Percentiles rank a stretch among this genome's conserved stretches.
Conservation (phyloP, 2,329 filamentous ascomycete genomes). For the Hymenoscyphus albidus region DNA sequence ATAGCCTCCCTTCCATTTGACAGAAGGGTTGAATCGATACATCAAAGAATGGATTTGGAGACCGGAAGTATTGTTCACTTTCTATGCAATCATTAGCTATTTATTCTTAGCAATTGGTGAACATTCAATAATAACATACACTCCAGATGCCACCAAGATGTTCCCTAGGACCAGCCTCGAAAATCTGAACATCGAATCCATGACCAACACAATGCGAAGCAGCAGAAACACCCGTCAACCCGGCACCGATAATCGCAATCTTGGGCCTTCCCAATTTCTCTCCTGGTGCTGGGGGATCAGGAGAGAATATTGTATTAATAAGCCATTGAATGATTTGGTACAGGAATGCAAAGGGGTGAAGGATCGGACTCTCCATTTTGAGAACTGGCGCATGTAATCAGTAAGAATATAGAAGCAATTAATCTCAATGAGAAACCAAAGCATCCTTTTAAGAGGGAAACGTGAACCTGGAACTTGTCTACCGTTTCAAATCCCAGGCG, state of each 20-base stretch:
- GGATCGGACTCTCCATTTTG: constrained; percentile 37
- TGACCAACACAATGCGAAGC: constrained; percentile 81
- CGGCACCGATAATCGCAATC: constrained; percentile 66
- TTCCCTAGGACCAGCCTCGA: constrained; percentile 65
- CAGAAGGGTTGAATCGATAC: constrained; percentile 82
- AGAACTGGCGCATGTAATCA: not conserved
- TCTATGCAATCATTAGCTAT: constrained; percentile 40
- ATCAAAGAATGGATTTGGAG: constrained; percentile 82
- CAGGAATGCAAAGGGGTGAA: constrained; percentile 56
- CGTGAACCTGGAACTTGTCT: not conserved
- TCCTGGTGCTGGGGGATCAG: constrained; percentile 60
- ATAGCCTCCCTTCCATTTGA: constrained; percentile 72
- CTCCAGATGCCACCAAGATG: constrained; percentile 78
- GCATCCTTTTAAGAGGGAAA: not conserved
- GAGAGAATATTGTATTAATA: constrained; percentile 62
- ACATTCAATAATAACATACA: constrained; percentile 42
- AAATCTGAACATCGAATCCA: constrained; percentile 77
- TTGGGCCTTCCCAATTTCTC: constrained; percentile 57
- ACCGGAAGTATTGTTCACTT: constrained; percentile 76
- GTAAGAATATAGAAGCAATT: not conserved
- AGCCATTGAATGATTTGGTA: constrained; percentile 65
- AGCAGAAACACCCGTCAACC: constrained; percentile 71
- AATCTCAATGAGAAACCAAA: not conserved
- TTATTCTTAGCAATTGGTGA: not conserved
- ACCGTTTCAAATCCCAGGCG: not conserved